Conservation (phyloP, 129 eudicot genomes). For the Tanacetum coccineum region DNA sequence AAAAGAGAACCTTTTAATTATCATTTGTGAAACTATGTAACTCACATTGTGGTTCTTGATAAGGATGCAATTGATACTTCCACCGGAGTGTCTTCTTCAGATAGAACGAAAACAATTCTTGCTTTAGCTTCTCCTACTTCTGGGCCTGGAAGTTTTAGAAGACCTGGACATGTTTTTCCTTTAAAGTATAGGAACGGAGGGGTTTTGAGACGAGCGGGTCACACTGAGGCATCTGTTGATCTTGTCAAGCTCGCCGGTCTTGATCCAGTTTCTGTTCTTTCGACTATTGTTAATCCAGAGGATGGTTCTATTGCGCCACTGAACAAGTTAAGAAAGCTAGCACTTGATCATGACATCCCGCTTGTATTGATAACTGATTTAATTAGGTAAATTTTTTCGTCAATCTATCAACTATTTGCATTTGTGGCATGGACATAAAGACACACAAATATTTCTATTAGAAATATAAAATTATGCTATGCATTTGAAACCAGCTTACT, state of each 20-base stretch:
- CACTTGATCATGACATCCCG: constrained; percentile 60
- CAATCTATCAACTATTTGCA: too few relatives aligned
- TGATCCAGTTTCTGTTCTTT: constrained; percentile 60
- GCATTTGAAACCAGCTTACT: not conserved
- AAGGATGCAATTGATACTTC: constrained; percentile 80
- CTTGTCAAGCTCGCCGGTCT: constrained; percentile 72
- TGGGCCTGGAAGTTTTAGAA: constrained; percentile 55
- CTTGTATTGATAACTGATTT: constrained; percentile 75
- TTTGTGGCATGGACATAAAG: too few relatives aligned
- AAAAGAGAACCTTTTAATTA: too few relatives aligned
- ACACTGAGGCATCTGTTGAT: constrained; percentile 92
- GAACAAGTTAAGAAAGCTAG: constrained; percentile 46
- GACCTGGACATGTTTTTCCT: constrained; percentile 92
- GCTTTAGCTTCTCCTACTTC: constrained; percentile 64
- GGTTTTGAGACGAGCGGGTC: constrained; percentile 75
- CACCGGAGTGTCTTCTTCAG: constrained; percentile 85
- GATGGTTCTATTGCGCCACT: constrained; percentile 72
- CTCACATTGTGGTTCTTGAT: constrained; percentile 13
- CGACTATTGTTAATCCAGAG: constrained; percentile 59
- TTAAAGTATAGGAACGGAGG: constrained; percentile 78
- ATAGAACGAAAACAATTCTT: constrained; percentile 73
- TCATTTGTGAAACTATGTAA: not conserved
- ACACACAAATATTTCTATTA: too few relatives aligned
- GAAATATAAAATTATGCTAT: too few relatives aligned
- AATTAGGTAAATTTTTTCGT: constrained; percentile 42